phyloP scores from a whole-genome alignment of 306 rosid genomes.

The Dryas octopetala region DNA sequence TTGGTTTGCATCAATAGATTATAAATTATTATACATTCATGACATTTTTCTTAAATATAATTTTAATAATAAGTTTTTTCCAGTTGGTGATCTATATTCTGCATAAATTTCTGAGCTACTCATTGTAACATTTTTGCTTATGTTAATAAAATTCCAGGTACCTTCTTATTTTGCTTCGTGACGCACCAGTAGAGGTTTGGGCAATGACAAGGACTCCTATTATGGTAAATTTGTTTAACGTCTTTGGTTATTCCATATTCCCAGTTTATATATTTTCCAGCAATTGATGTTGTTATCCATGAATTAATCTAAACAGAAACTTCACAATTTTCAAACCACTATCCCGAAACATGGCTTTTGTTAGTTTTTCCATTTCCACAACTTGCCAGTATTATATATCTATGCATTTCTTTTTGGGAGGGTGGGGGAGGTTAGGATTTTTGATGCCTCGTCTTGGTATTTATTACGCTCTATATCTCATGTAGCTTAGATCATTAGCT shows the following conservation, averaged over 20 bases:
- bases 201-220: conserved; percentile 97
- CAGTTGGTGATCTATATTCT: background rate
- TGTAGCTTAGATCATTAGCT: conserved; percentile 99
- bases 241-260: conserved; percentile 23
- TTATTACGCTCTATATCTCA: conserved; percentile 56
- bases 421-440: background rate
- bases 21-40: background rate
- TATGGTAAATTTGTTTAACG: conserved; percentile 64
- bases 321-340: background rate
- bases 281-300: background rate
- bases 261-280: background rate
- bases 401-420: background rate
- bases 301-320: background rate
- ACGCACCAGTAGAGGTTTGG: conserved; percentile 99
- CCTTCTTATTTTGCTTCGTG: conserved; percentile 93
- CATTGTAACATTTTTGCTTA: background rate
- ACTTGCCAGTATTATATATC: background rate
- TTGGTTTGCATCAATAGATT: background rate
- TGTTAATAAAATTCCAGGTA: conserved; percentile 60
- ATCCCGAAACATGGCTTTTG: background rate
- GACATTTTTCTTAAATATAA: background rate
- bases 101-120: conserved; percentile 1
- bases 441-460: conserved; percentile 30
- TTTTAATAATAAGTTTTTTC: background rate
- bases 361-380: background rate